phyloP scores from a whole-genome alignment of 75 land plant species.

The Cryptomeria japonica region DNA sequence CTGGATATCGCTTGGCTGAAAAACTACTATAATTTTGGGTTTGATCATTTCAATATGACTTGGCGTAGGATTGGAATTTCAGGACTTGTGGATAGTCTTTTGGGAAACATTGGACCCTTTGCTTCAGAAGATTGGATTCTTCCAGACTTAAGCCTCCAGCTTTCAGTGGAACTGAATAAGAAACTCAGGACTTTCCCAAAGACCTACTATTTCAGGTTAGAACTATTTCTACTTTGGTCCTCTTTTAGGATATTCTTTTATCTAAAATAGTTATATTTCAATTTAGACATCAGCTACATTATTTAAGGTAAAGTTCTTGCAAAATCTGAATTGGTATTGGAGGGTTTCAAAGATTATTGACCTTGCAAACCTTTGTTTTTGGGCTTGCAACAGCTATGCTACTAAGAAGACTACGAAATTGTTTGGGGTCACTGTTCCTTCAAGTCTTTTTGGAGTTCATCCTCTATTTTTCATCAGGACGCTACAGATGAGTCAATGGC shows the following conservation, averaged over 20 bases:
- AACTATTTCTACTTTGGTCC: neutral
- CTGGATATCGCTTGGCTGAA: conserved; percentile 77
- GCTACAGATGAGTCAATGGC: conserved; percentile 84
- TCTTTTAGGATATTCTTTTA: neutral
- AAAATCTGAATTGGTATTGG: neutral
- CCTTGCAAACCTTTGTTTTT: neutral
- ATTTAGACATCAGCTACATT: neutral
- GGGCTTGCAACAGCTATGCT: conserved; percentile 69
- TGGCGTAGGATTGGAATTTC: conserved; percentile 73
- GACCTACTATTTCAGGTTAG: conserved; percentile 83
- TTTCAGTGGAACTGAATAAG: conserved; percentile 60
- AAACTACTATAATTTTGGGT: conserved; percentile 88
- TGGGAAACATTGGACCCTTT: conserved; percentile 73
- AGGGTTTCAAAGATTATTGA: neutral
- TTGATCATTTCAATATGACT: conserved; percentile 84
- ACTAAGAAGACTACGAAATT: conserved; percentile 74
- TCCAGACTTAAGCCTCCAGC: conserved; percentile 90
- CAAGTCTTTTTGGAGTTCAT: conserved; percentile 73
- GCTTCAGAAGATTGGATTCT: conserved; percentile 91
- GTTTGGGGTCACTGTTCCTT: conserved; percentile 79
- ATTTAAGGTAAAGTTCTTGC: neutral
- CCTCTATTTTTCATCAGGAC: conserved; percentile 77
- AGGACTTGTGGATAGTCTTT: conserved; percentile 64
- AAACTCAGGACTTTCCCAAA: conserved; percentile 69
- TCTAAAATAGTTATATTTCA: neutral